Evolutionary conservation across 2,329 filamentous ascomycete genomes (phyloP), one percentile per base, ranked within the genome.

Genomic region (Talaromyces amestolkiae): DNA sequence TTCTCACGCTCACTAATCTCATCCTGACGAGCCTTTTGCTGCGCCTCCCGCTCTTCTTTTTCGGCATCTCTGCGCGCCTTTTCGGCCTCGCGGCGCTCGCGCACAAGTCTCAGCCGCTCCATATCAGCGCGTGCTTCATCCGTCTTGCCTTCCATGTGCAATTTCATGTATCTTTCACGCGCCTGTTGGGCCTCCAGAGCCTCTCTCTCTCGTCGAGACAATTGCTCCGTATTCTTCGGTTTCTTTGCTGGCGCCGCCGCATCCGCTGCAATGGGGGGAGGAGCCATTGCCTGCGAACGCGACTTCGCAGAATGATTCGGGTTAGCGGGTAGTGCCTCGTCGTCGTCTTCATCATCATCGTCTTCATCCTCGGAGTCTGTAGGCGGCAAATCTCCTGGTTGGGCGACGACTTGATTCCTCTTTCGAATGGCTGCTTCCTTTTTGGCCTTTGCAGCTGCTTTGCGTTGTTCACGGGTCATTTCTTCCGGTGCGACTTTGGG

Each of bases 91-190:
- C 95, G 87, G 81, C 92, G 90, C 84, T 97, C 92, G 58, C 89
- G 87, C 70, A 99, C 92, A 66, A 94, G 76, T 77, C 84, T 88
- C 73, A 99, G 81, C 64, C 95, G 87, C 66, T 92, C 94, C 71
- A 98, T 75, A 79, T 99, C 95, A 5, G 91, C 89, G 77, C 92
- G 90, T 58, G 94, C 93, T 84, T 97, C 91, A 67, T 99, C 95
- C 53, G 95, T 98, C 87, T 98, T 98, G 73, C 94, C 94, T 75
- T 93, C 91, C 65, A 93, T 91, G 74, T 97, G 94, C 72, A 97
- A 79, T 81, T 96, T 96, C 83, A 92, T 87, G 75, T 97, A 97
- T 70, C 89, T 86, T 83, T 97, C 93, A 78, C 93, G 93, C 35
- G 92, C 92, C 76, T 94, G 91, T 68, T 90, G 89, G 1, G 93